phyloP scores from a whole-genome alignment of 352 stramenopile species.

The Phytopythium montanum region DNA sequence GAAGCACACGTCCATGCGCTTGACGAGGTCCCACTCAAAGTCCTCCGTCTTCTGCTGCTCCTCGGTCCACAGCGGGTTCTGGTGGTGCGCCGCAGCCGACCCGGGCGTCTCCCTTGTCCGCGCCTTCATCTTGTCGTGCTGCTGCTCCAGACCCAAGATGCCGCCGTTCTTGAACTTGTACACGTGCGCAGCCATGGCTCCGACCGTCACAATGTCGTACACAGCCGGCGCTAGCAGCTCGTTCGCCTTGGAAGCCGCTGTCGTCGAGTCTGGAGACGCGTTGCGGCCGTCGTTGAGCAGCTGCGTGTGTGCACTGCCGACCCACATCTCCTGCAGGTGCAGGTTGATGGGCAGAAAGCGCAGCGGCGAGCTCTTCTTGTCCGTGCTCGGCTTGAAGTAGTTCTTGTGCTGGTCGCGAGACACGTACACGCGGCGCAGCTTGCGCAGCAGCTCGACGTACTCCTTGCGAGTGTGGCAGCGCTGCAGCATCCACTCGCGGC shows the following conservation, averaged over 20 bases:
- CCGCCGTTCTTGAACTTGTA: constrained; percentile 89
- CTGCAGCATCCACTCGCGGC: constrained; percentile 83
- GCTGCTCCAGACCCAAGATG: constrained; percentile 69
- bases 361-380: constrained; percentile 80
- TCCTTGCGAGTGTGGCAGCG: constrained; percentile 60
- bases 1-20: constrained; percentile 86
- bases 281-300: constrained; percentile 8
- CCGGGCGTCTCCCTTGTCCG: constrained; percentile 48
- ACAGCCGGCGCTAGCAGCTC: constrained; percentile 15
- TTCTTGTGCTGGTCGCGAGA: constrained; percentile 66
- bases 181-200: constrained; percentile 80
- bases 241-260: constrained; percentile 7
- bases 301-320: constrained; percentile 42
- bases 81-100: constrained; percentile 40
- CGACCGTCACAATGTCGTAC: constrained; percentile 86
- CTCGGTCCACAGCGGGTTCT: constrained; percentile 78
- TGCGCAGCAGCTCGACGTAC: constrained; percentile 66
- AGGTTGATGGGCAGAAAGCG: constrained; percentile 85
- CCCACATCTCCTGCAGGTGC: constrained; percentile 86
- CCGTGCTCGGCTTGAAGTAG: constrained; percentile 85
- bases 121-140: constrained; percentile 66
- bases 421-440: constrained; percentile 62
- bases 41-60: constrained; percentile 79
- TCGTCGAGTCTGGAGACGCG: constrained; percentile 23
- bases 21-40: constrained; percentile 69